Base-by-base conservation (phyloP, 345 rosid genomes). In the Clarkia xantiana region DNA sequence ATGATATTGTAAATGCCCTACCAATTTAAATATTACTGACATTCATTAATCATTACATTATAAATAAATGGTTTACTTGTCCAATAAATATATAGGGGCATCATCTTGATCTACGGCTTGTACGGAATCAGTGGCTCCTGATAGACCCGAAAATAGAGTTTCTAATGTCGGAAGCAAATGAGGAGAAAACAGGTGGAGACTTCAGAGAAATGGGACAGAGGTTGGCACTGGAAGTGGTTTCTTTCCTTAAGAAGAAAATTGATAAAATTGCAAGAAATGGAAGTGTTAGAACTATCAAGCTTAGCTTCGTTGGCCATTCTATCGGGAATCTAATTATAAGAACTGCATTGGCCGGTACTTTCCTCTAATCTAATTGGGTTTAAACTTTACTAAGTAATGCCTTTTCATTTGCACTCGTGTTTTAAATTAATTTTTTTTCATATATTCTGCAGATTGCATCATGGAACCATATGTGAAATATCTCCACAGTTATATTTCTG, bases 291-390 rank as follows among this genome's bases (percentile, higher is more conserved):
- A 62, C 68, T 52, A 75, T 91, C 75, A 86, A 75, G 68, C 72
- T 91, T 61, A 84, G 94, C 73, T 91, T 91, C 69, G 94, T 82
- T 46, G 96, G 96, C 23, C 98, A 91, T 72, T 91, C 96, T 42
- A 82, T 91, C 57, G 98, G 96, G 66, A 91, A 86, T 53, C 61
- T 91, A 52, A 86, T 91, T 59, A 69, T 86, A 62, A 73, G 96
- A 68, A 62, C 98, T 58, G 94, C 94, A 25, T 65, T 91, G 44
- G 69, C 93, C 55, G 98, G 98, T 91, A 70, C 25, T 19, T 61
- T 45, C 40, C 54, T 42, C 42, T 45, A 55, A 46, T 38, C 36
- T 29, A 29, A 1, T 29, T 29, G 5, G 36, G 36, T 1, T 29
- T 29, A 29, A 29, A 29, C 36, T 29, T 29, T 29, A 60, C 50